Base-by-base conservation (phyloP, 345 rosid genomes). In the Bruguiera gymnorhiza region DNA sequence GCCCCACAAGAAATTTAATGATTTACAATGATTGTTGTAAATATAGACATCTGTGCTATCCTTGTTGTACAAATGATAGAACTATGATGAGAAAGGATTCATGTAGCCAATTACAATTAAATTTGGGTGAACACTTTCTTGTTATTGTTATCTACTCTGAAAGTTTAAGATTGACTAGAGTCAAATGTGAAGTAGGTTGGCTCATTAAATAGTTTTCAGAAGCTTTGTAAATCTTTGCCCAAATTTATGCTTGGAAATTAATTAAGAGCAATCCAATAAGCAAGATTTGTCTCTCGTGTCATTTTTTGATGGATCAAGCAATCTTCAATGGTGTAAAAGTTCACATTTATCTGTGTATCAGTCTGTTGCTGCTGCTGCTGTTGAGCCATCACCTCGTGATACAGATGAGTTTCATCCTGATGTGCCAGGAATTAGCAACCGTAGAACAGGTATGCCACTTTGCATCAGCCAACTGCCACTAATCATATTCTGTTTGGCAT, bases 401-500 rank as follows among this genome's bases (percentile, higher is more conserved):
- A 60, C 68, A 62, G 65, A 52, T 18, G 77, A 78, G 68, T 77
- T 65, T 77, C 79, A 67, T 57, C 91, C 90, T 56, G 70, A 79
- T 80, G 85, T 88, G 65, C 88, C 88, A 11, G 79, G 83, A 68
- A 88, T 81, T 60, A 83, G 84, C 58, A 84, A 87, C 70, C 81
- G 86, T 68, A 82, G 81, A 72, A 81, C 85, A 70, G 99, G 99
- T 95, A 75, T 71, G 75, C 79, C 61, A 13, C 59, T 70, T 48
- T 2, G 56, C 10, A 34, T 58, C 61, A 29, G 57, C 65, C 26
- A 55, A 24, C 29, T 58, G 78, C 53, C 54, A 39, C 66, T 70
- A 59, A 39, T 16, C 50, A 20, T 51, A 23, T 30, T 36, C 56
- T 73, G 65, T 66, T 63, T 11, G 56, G 61, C 55, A 32, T 60